Evolutionary conservation across 768 basidiomycete species (phyloP).

Genomic region (Pleurotus platypus): DNA sequence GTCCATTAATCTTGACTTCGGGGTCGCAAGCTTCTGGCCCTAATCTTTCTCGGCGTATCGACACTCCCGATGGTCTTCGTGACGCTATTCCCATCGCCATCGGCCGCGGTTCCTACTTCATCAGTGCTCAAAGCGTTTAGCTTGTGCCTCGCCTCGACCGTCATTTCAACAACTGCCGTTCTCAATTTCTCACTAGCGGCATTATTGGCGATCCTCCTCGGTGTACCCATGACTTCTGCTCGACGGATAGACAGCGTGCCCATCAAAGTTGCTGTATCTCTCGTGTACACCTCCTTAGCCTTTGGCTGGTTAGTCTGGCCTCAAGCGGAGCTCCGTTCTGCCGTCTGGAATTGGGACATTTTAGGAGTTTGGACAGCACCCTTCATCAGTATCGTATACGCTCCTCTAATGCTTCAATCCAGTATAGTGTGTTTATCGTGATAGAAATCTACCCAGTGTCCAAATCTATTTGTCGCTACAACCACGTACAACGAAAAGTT

Average conservation of each 20-base stretch:
- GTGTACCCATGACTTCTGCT: conserved; percentile 56
- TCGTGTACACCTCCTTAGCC: conserved; percentile 43
- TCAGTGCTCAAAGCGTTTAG: conserved; percentile 67
- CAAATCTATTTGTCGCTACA: conserved; percentile 21
- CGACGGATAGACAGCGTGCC: conserved; percentile 23
- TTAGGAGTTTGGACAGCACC: conserved; percentile 82
- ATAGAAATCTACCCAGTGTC: conserved; percentile 12
- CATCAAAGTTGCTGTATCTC: conserved; percentile 24
- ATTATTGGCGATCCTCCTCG: conserved; percentile 59
- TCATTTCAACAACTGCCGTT: conserved; percentile 81
- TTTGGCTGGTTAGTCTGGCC: conserved; percentile 57
- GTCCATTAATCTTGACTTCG: not conserved
- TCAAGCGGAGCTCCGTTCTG: conserved; percentile 40
- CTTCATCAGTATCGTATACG: conserved; percentile 75
- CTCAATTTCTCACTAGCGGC: conserved; percentile 92
- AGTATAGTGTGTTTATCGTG: conserved; percentile 48
- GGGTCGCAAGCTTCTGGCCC: conserved; percentile 17
- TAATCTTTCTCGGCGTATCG: conserved; percentile 25
- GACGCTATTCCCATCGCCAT: conserved; percentile 18
- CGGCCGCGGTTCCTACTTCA: conserved; percentile 34
- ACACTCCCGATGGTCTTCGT: conserved; percentile 30
- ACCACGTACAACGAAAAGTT: not conserved
- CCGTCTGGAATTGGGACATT: conserved; percentile 76
- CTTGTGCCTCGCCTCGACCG: conserved; percentile 79
- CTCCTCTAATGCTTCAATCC: conserved; percentile 71